phyloP scores from a whole-genome alignment of 257 asterid species.

The Phtheirospermum japonicum region DNA sequence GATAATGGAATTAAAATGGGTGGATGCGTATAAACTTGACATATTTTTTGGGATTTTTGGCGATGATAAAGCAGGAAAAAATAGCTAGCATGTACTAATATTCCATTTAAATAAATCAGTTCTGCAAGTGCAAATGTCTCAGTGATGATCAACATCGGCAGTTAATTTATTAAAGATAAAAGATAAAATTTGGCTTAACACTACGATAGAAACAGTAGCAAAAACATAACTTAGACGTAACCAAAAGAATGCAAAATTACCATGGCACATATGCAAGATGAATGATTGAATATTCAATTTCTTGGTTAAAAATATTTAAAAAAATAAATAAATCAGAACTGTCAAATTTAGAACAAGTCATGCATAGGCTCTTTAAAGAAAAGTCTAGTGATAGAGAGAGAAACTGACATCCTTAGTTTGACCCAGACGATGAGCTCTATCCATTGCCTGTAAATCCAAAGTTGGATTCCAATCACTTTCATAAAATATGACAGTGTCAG shows the following conservation, averaged over 20 bases:
- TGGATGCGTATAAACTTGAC: neutral
- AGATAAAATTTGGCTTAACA: neutral
- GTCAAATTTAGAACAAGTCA: slow-evolving; percentile 4
- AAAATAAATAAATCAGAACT: neutral
- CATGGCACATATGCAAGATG: neutral
- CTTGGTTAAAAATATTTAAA: neutral
- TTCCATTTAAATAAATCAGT: neutral
- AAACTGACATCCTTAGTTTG: slow-evolving; percentile 85
- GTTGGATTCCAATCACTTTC: slow-evolving; percentile 99
- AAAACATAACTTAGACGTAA: slow-evolving; percentile 1
- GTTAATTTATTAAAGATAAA: neutral
- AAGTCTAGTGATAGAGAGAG: slow-evolving; percentile 8
- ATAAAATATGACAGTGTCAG: slow-evolving; percentile 94
- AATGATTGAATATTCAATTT: neutral
- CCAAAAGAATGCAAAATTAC: neutral
- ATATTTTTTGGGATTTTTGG: neutral
- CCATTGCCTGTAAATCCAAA: slow-evolving; percentile 96
- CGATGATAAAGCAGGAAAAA: slow-evolving; percentile 5
- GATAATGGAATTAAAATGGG: neutral
- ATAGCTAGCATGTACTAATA: neutral
- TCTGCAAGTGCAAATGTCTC: slow-evolving; percentile 9
- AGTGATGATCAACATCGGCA: neutral
- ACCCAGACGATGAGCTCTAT: slow-evolving; percentile 96
- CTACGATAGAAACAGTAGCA: neutral
- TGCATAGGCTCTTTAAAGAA: slow-evolving; percentile 11